Evolutionary conservation across 2,329 filamentous ascomycete species (phyloP).

Genomic region (Fusarium brachygibbosum): DNA sequence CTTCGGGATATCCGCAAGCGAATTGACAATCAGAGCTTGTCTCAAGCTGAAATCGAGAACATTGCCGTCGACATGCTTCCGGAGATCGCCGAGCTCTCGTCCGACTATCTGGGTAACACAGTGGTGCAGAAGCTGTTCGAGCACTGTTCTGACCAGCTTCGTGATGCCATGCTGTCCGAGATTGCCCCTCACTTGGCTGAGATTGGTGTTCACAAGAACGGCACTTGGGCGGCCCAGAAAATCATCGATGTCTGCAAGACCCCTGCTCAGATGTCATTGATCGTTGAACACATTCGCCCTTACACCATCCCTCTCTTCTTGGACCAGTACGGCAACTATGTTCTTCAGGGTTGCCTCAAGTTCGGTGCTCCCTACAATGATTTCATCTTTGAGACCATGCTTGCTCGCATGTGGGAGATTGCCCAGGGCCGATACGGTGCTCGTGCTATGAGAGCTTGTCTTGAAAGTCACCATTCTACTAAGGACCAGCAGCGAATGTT

Average conservation of each 20-base stretch:
- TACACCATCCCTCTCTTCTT: constrained; percentile 94
- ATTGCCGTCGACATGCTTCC: constrained; percentile 95
- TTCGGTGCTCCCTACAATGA: constrained; percentile 91
- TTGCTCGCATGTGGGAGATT: constrained; percentile 93
- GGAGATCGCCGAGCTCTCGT: constrained; percentile 93
- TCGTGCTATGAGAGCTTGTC: constrained; percentile 93
- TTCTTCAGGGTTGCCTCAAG: constrained; percentile 94
- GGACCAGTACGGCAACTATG: constrained; percentile 98
- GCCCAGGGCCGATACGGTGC: constrained; percentile 94
- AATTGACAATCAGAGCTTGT: constrained; percentile 94
- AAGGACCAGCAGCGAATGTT: constrained; percentile 97
- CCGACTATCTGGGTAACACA: constrained; percentile 97
- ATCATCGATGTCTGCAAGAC: constrained; percentile 97
- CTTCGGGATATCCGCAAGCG: constrained; percentile 96
- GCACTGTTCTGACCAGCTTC: constrained; percentile 89
- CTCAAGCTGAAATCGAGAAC: constrained; percentile 88
- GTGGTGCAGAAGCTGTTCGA: constrained; percentile 99
- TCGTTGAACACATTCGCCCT: constrained; percentile 85
- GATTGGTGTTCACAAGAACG: constrained; percentile 99
- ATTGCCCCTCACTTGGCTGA: constrained; percentile 94
- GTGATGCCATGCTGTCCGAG: constrained; percentile 89
- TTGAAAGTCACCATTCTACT: constrained; percentile 94
- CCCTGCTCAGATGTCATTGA: constrained; percentile 82
- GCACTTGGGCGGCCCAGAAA: constrained; percentile 99
- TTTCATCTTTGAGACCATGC: constrained; percentile 98